Base-by-base conservation (phyloP, 2,329 filamentous ascomycete genomes). In the Parastagonospora avenae region DNA sequence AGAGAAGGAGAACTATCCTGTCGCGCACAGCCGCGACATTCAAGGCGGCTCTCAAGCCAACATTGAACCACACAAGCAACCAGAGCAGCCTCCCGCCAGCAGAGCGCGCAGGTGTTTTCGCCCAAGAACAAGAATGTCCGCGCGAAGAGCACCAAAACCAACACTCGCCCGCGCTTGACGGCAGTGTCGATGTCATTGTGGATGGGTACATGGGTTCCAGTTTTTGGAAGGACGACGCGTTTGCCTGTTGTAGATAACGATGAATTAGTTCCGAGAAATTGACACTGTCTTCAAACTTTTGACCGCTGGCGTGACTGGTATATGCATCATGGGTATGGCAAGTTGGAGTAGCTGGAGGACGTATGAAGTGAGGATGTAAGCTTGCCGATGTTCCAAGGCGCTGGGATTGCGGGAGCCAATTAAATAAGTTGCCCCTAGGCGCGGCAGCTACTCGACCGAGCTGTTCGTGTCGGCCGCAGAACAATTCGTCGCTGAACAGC, bases 11-110 rank as follows among this genome's bases (percentile, higher is more conserved):
- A n/a, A n/a, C n/a, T n/a, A n/a, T n/a, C n/a, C n/a, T n/a, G n/a
- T n/a, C n/a, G n/a, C n/a, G n/a, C n/a, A n/a, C n/a, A n/a, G n/a
- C n/a, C n/a, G n/a, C n/a, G n/a, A n/a, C n/a, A n/a, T n/a, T n/a
- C n/a, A n/a, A n/a, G n/a, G n/a, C n/a, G n/a, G n/a, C n/a, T n/a
- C n/a, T n/a, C n/a, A n/a, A n/a, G n/a, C n/a, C n/a, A n/a, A n/a
- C n/a, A n/a, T n/a, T n/a, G n/a, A n/a, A n/a, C n/a, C n/a, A 52
- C 51, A 4, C 52, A 62, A 37, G 52, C 58, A 29, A 67, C 63
- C 1, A 60, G 63, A n/a, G 62, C 63, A 11, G 57, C 60, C 2
- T 66, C 63, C 7, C 62, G 62, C 12, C 62, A 61, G 39, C 63
- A 58, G 33, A 46, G 59, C 2, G 46, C 52, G 8, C 55, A 65